Conservation (phyloP, 2,329 filamentous ascomycete genomes). For the Aspergillus glaucus region DNA sequence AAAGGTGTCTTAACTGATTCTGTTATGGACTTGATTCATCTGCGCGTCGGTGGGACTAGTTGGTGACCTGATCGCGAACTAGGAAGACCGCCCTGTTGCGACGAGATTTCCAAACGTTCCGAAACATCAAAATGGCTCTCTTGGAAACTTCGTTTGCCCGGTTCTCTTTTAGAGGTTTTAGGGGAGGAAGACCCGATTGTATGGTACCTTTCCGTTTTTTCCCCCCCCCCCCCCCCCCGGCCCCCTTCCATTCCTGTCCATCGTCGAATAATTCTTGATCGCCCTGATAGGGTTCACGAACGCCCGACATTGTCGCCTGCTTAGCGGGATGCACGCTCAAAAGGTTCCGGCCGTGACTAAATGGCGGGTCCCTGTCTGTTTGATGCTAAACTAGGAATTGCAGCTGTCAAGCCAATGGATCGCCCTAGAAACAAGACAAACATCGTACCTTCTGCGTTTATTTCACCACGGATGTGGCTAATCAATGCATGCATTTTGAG, state of each 20-base stretch:
- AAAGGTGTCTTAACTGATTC: not conserved
- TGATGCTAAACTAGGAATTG: constrained; percentile 13
- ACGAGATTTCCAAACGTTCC: constrained; percentile 5
- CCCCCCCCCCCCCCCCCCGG: not conserved
- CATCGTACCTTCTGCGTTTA: constrained; percentile 15
- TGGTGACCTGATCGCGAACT: constrained; percentile 7
- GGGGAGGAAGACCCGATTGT: not conserved
- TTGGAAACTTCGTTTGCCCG: constrained; percentile 12
- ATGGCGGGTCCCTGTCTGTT: constrained; percentile 18
- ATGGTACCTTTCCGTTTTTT: not conserved
- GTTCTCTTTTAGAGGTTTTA: not conserved
- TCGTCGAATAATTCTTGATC: not conserved
- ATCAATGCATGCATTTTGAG: constrained; percentile 15
- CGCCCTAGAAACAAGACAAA: constrained; percentile 21
- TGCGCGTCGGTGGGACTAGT: not conserved
- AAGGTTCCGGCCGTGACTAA: constrained; percentile 17
- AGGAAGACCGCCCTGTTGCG: constrained; percentile 1
- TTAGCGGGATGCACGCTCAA: not conserved
- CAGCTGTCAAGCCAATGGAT: constrained; percentile 20
- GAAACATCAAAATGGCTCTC: constrained; percentile 14
- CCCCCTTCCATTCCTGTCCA: not conserved
- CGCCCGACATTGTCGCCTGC: not conserved
- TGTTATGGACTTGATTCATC: not conserved
- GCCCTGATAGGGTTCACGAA: not conserved
- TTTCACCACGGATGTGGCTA: constrained; percentile 9